These are phyloP conservation scores for Cyclotella sp. DNA, from an alignment of 108 stramenopile genomes.

Conservation along the genomic window DNA sequence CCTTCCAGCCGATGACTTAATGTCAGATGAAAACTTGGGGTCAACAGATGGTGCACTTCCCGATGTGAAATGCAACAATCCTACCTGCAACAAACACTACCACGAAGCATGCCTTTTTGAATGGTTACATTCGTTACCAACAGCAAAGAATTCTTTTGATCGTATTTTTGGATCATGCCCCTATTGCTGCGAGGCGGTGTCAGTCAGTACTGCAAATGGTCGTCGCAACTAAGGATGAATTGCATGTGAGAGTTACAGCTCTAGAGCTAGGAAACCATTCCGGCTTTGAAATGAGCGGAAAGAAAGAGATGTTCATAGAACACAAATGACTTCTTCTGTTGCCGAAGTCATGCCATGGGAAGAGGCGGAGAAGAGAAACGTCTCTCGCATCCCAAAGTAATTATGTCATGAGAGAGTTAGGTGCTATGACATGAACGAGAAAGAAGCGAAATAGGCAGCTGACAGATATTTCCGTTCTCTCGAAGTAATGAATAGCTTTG, in stretches of 20 bases:
- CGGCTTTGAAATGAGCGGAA: too few species aligned
- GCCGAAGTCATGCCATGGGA: too few species aligned
- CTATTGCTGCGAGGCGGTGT: constrained; percentile 66
- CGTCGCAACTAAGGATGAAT: neutral
- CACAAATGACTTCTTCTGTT: too few species aligned
- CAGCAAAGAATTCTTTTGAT: constrained; percentile 71
- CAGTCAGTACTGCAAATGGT: constrained; percentile 52
- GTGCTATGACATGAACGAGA: too few species aligned
- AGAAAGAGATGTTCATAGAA: too few species aligned
- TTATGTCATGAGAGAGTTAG: too few species aligned
- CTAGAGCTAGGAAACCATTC: neutral
- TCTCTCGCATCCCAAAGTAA: too few species aligned
- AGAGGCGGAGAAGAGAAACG: too few species aligned
- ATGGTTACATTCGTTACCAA: constrained; percentile 76
- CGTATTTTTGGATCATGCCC: constrained; percentile 72
- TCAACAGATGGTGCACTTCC: constrained; percentile 54
- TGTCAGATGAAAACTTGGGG: constrained; percentile 12
- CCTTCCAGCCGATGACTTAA: constrained; percentile 39
- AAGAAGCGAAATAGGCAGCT: too few species aligned
- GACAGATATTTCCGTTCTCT: too few species aligned
- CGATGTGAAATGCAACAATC: constrained; percentile 66
- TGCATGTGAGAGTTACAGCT: neutral
- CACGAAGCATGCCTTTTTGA: constrained; percentile 68
- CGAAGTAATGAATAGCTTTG: too few species aligned
- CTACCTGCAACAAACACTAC: constrained; percentile 61